Percentiles rank a stretch among this genome's conserved stretches.
These are phyloP conservation scores for Ricinus communis DNA, from an alignment of 345 rosid genomes.

Conservation along the genomic window DNA sequence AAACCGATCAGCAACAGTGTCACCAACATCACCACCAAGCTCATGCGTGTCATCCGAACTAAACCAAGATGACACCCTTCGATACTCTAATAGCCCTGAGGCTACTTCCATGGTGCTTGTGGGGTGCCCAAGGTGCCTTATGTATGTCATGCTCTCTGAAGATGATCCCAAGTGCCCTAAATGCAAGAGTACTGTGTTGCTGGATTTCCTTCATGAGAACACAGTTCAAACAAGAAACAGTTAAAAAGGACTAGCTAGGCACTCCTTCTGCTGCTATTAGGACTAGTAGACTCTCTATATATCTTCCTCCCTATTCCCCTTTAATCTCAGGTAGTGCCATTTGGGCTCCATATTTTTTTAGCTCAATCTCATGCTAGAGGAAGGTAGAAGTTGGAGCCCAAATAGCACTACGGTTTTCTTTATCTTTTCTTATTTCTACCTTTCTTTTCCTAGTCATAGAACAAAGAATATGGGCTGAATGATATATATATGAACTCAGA, in stretches of 20 bases:
- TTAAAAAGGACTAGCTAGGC: not conserved
- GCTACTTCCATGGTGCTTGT: slow-evolving; percentile 88
- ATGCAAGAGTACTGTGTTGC: slow-evolving; percentile 30
- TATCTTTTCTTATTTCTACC: not conserved
- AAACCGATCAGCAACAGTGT: slow-evolving; percentile 55
- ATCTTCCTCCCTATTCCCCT: not conserved
- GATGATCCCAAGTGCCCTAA: slow-evolving; percentile 29
- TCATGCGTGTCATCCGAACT: slow-evolving; percentile 86
- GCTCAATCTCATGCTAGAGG: not conserved
- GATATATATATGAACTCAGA: slow-evolving; percentile 16
- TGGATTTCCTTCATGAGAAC: slow-evolving; percentile 26
- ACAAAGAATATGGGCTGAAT: slow-evolving; percentile 26
- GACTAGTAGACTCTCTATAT: slow-evolving; percentile 22
- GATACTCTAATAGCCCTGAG: slow-evolving; percentile 78
- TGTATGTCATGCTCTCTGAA: slow-evolving; percentile 30
- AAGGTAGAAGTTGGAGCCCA: slow-evolving; percentile 39
- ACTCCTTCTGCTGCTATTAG: slow-evolving; percentile 11
- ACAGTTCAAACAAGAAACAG: slow-evolving; percentile 39
- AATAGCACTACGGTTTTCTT: slow-evolving; percentile 46
- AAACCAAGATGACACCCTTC: slow-evolving; percentile 47
- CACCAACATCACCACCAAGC: slow-evolving; percentile 94
- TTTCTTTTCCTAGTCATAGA: slow-evolving; percentile 26
- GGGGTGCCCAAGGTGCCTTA: slow-evolving; percentile 37
- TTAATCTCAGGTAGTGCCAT: slow-evolving; percentile 49
- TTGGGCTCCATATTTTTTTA: slow-evolving; percentile 52